phyloP scores from a whole-genome alignment of 2,329 filamentous ascomycete genomes.

The Cucurbitaria berberidis region DNA sequence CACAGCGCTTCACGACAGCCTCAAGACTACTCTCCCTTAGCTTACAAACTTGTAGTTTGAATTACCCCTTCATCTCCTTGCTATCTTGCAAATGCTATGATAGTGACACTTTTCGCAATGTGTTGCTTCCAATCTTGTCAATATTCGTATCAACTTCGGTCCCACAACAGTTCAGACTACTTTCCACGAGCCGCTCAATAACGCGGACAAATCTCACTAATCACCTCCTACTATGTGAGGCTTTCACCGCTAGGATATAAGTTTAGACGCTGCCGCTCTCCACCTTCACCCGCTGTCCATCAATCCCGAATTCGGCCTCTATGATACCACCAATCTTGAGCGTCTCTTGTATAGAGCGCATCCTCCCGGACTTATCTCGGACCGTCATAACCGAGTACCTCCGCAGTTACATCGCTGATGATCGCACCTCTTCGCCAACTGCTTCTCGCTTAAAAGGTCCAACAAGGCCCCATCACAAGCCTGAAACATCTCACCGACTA shows the following conservation, averaged over 20 bases:
- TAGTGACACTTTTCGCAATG: not conserved
- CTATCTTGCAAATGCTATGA: not conserved
- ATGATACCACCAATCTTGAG: not conserved
- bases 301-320: not conserved
- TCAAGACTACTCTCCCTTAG: slow-evolving; percentile 11
- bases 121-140: not conserved
- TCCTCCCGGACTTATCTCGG: not conserved
- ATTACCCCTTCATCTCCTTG: slow-evolving; percentile 1
- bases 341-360: not conserved
- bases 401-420: not conserved
- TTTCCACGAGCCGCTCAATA: not conserved
- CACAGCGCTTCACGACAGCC: not conserved
- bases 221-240: not conserved
- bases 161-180: not conserved
- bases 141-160: not conserved
- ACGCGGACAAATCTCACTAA: not conserved
- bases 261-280: not conserved
- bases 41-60: slow-evolving; percentile 9
- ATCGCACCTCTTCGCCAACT: not conserved
- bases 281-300: not conserved
- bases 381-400: not conserved
- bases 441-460: not conserved
- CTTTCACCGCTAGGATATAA: slow-evolving; percentile 3
- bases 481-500: slow-evolving; percentile 28
- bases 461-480: not conserved